Percentiles rank a stretch among this genome's conserved stretches.
These are phyloP conservation scores for Phytopythium chamaehyphon DNA, from an alignment of 352 stramenopile genomes.

Conservation along the genomic window DNA sequence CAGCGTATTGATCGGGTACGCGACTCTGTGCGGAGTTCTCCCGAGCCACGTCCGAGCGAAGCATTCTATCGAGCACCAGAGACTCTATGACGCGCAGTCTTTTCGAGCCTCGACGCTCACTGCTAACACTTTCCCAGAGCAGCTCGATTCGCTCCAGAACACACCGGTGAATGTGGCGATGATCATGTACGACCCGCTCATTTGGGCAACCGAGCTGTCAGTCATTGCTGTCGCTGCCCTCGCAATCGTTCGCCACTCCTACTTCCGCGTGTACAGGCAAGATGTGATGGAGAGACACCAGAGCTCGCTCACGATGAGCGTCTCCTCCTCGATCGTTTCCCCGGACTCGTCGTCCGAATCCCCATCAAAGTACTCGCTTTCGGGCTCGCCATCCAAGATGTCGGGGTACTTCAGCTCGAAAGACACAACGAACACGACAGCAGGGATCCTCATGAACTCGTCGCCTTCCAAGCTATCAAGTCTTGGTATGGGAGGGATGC, in stretches of 20 bases:
- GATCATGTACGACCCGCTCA: slow-evolving; percentile 19
- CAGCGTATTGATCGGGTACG: slow-evolving; percentile 2
- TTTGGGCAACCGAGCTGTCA: slow-evolving; percentile 11
- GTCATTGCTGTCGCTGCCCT: slow-evolving; percentile 15
- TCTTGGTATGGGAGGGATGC: slow-evolving; percentile 6
- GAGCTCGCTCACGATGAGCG: slow-evolving; percentile 2
- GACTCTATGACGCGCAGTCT: slow-evolving; percentile 11
- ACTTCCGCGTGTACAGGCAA: slow-evolving; percentile 8
- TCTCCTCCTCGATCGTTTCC: slow-evolving; percentile 15
- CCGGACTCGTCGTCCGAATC: slow-evolving; percentile 7
- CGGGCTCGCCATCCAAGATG: slow-evolving; percentile 1
- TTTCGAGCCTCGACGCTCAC: slow-evolving; percentile 16
- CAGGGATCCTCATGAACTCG: slow-evolving; percentile 22
- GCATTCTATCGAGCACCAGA: slow-evolving; percentile 12
- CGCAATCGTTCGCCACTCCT: slow-evolving; percentile 16
- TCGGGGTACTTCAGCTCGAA: slow-evolving; percentile 3
- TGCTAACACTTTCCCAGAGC: slow-evolving; percentile 22
- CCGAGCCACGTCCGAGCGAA: slow-evolving; percentile 3
- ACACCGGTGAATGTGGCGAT: slow-evolving; percentile 3
- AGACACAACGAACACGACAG: slow-evolving; percentile 14
- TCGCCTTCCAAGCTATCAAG: slow-evolving; percentile 17
- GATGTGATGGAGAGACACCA: slow-evolving; percentile 10
- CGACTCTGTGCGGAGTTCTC: slow-evolving; percentile 6
- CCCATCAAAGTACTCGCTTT: slow-evolving; percentile 5
- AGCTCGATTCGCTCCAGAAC: slow-evolving; percentile 15